These are phyloP conservation scores for Corchorus olitorius DNA, from an alignment of 345 rosid genomes.

Conservation along the genomic window DNA sequence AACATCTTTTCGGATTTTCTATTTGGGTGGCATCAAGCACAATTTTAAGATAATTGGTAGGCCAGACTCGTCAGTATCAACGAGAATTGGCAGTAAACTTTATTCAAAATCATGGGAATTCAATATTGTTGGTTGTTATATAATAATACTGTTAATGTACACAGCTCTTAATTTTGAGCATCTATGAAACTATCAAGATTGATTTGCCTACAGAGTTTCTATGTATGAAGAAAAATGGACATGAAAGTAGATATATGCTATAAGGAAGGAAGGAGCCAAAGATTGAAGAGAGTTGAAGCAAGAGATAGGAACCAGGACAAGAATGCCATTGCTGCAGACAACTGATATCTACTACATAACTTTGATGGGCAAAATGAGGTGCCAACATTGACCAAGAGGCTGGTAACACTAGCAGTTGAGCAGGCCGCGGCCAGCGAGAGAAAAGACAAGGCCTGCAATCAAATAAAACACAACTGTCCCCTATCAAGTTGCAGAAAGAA, in stretches of 20 bases:
- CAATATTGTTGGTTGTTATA: conserved; percentile 15
- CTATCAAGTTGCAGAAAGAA: background rate
- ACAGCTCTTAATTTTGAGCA: background rate
- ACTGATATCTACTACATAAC: conserved; percentile 50
- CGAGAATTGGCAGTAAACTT: background rate
- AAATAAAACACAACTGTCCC: background rate
- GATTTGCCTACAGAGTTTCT: background rate
- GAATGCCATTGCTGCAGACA: conserved; percentile 71
- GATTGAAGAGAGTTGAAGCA: conserved; percentile 61
- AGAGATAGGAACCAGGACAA: conserved; percentile 60
- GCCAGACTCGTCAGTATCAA: background rate
- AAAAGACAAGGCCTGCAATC: conserved; percentile 50
- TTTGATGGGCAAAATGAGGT: conserved; percentile 34
- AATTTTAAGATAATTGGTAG: too few species aligned
- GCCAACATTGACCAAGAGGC: conserved; percentile 35
- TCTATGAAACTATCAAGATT: background rate
- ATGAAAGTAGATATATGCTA: conserved; percentile 12
- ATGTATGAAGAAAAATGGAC: background rate
- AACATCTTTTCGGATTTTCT: too few species aligned
- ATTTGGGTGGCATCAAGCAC: too few species aligned
- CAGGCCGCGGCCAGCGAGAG: conserved; percentile 63
- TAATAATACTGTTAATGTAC: conserved; percentile 5
- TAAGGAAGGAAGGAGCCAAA: conserved; percentile 58
- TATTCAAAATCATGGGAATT: background rate
- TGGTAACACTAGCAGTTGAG: conserved; percentile 57